Conservation (phyloP, 768 basidiomycete species). For the Amanita phalloides region DNA sequence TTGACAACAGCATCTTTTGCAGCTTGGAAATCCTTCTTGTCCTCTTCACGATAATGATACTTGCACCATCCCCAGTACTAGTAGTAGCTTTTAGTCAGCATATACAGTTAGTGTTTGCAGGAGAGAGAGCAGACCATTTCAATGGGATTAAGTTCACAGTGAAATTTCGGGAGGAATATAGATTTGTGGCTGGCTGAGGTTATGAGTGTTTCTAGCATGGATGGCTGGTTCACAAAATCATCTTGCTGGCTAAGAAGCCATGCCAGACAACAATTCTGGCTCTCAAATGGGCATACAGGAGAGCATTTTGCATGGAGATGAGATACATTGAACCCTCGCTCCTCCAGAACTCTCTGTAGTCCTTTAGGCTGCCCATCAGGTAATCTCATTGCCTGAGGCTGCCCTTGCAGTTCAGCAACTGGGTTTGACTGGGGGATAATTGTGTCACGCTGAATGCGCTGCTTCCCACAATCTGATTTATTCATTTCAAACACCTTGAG, state of each 20-base stretch:
- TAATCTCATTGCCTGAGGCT: too few relatives aligned
- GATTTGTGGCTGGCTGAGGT: slow-evolving; percentile 20
- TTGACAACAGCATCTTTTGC: slow-evolving; percentile 17
- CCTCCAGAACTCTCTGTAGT: too few relatives aligned
- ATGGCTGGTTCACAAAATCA: slow-evolving; percentile 26
- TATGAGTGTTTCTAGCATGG: slow-evolving; percentile 21
- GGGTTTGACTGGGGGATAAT: too few relatives aligned
- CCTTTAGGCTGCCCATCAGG: too few relatives aligned
- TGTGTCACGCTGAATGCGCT: too few relatives aligned
- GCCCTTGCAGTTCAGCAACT: too few relatives aligned
- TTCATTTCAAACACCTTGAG: too few relatives aligned
- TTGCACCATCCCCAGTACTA: slow-evolving; percentile 27
- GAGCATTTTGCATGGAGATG: too few relatives aligned
- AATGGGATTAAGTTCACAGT: slow-evolving; percentile 37
- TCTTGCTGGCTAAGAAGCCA: slow-evolving; percentile 26
- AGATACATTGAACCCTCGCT: too few relatives aligned
- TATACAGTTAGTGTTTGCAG: background rate
- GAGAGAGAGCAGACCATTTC: slow-evolving; percentile 23
- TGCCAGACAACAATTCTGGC: slow-evolving; percentile 21
- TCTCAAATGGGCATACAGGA: too few relatives aligned
- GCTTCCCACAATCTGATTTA: too few relatives aligned
- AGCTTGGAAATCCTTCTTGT: slow-evolving; percentile 19
- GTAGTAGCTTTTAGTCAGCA: background rate
- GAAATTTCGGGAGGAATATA: slow-evolving; percentile 33
- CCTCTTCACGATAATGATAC: slow-evolving; percentile 20